Evolutionary conservation across 176 grass and related monocot genomes (phyloP).

Genomic region (Bonia amplexicaulis): DNA sequence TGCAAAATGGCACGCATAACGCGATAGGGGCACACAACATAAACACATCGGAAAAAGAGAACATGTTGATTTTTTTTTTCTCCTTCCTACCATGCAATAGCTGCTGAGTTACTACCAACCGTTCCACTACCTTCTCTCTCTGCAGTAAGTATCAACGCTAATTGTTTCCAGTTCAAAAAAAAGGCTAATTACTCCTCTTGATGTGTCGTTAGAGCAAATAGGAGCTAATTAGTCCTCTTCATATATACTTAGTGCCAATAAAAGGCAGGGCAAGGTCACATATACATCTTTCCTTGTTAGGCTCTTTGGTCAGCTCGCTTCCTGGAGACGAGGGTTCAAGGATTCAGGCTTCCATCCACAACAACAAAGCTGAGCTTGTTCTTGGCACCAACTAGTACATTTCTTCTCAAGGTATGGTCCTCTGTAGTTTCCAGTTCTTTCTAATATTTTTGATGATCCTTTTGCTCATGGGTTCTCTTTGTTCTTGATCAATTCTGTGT

Average conservation of each 20-base stretch:
- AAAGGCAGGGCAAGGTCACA: not conserved
- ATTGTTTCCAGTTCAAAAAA: not conserved
- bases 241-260: not conserved
- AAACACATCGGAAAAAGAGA: not conserved
- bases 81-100: not conserved
- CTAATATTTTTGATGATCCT: not conserved
- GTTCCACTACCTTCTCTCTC: not conserved
- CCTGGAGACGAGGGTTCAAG: not conserved
- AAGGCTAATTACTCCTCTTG: not conserved
- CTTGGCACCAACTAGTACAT: not conserved
- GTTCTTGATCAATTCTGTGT: not conserved
- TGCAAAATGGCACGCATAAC: not conserved
- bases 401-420: conserved; percentile 14
- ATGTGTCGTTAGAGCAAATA: not conserved
- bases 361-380: not conserved
- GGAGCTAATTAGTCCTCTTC: not conserved
- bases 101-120: not conserved
- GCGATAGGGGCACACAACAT: not conserved
- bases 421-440: not conserved
- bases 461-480: not conserved
- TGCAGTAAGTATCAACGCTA: not conserved
- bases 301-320: not conserved
- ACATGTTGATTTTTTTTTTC: not conserved
- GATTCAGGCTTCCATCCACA: conserved; percentile 1
- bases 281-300: conserved; percentile 4